Evolutionary conservation across 768 basidiomycete genomes (phyloP).

Genomic region (Royoungia palumana): DNA sequence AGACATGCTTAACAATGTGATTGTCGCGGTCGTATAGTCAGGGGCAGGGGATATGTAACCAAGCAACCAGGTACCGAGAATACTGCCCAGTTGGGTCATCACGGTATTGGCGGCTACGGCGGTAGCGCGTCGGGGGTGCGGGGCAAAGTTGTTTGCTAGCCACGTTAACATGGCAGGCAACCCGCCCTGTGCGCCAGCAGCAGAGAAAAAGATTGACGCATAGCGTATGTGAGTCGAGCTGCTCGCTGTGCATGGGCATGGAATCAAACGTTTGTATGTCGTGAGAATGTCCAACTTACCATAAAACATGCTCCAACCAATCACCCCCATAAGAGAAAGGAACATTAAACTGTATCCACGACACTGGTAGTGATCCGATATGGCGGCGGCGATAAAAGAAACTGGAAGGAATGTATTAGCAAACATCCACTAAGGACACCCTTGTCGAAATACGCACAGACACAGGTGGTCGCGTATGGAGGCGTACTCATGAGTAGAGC

Average conservation of each 20-base stretch:
- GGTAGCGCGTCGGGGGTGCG: slow-evolving; percentile 55
- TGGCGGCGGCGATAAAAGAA: slow-evolving; percentile 37
- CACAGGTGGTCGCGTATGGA: slow-evolving; percentile 49
- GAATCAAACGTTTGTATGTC: background rate
- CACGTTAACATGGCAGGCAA: slow-evolving; percentile 56
- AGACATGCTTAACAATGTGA: slow-evolving; percentile 36
- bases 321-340: slow-evolving; percentile 39
- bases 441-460: slow-evolving; percentile 31
- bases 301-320: slow-evolving; percentile 55
- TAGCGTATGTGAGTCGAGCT: slow-evolving; percentile 45
- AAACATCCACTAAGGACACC: background rate
- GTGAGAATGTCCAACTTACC: slow-evolving; percentile 32
- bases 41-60: slow-evolving; percentile 49
- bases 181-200: slow-evolving; percentile 47
- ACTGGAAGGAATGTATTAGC: slow-evolving; percentile 23
- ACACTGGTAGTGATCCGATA: slow-evolving; percentile 53
- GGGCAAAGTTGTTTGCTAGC: slow-evolving; percentile 60
- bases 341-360: slow-evolving; percentile 49
- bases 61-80: slow-evolving; percentile 59
- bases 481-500: slow-evolving; percentile 64
- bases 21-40: slow-evolving; percentile 45
- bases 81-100: slow-evolving; percentile 54
- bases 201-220: slow-evolving; percentile 53
- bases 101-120: slow-evolving; percentile 52
- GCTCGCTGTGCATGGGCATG: slow-evolving; percentile 6